Base-by-base conservation (phyloP, 805 yeast genomes). In the Myxozyma nipponensis region DNA sequence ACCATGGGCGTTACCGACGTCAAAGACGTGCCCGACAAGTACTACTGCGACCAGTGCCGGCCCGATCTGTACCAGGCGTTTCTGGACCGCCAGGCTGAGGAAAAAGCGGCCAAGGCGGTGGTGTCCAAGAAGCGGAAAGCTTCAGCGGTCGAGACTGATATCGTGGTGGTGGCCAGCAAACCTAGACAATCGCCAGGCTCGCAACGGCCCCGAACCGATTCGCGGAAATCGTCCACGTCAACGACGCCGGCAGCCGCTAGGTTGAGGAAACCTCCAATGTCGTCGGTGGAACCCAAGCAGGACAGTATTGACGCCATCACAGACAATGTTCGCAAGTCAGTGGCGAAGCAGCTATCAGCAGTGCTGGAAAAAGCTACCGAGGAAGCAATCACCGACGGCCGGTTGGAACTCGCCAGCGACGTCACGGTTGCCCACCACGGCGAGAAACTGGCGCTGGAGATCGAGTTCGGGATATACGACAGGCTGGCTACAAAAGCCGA, bases 11-110 rank as follows among this genome's bases (percentile, higher is more conserved):
- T 69, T 6, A 65, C 69, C 18, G 68, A 65, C 49, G 67, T 62
- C 44, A 65, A 63, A 36, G 67, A 66, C 40, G 71, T 81, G 3
- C 86, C 86, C 0, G 72, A 77, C 15, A 60, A 69, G 24, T 83
- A 83, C 63, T 46, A 59, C 22, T 83, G 89, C 65, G 71, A 74
- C 55, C 66, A 70, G 23, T 83, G 88, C 63, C 70, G 68, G 48
- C 73, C 74, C 0, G 59, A 53, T n/a, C 44, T 41, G 36, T 44
- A 41, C n/a, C 37, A 47, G 19, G 49, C 39, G 24, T 52, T 52
- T 32, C 44, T 47, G 34, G 32, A 53, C 23, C 44, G 46, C 6
- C 46, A 49, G 37, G 62, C 36, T 57, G 54, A 35, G 55, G 50
- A 47, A 2, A 53, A 56, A 2, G 60, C 49, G 13, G 53, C 51